Base-by-base conservation (phyloP, 768 basidiomycete species). In the Tylopilus plumbeoviolaceoides region DNA sequence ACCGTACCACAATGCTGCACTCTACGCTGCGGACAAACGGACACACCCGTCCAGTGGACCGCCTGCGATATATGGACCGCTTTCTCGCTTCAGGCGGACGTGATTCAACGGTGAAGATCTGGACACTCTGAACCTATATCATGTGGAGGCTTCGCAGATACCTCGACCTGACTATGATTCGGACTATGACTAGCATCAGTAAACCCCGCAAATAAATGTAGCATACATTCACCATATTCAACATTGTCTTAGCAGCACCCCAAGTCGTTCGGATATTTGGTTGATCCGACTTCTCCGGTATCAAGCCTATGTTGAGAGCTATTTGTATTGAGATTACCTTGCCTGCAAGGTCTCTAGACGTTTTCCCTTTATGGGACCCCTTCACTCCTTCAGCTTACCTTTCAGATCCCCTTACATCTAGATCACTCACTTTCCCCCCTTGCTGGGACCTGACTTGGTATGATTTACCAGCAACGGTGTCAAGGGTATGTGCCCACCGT, bases 51-150 rank as follows among this genome's bases (percentile, higher is more conserved):
- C 95, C 95, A 0, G 87, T 86, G 27, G 91, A 94, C 71, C 81
- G 80, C 58, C 74, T 98, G 56, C 82, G 97, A 44, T 98, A 95
- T 72, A 95, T 97, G 86, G 97, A 98, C 70, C 84, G 88, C 44
- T 99, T 97, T 71, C 76, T 98, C 43, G 85, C 91, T 27, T 89
- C 90, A 9, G 97, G 97, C 31, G 93, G 87, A 46, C 82, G 88
- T 47, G 97, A 98, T 71, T 76, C 89, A 18, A 75, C 78, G 45
- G 79, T 95, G 59, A 97, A 95, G 74, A 85, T 95, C 58, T 98
- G 95, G 95, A 91, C 92, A 44, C 73, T 98, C 69, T 98, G 78
- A 76, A 35, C 21, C 10, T 47, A 50, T 54, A 50, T 57, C 51
- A 30, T 27, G 14, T 39, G 42, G 42, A 27, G 31, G 18, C 21